Evolutionary conservation across 2,329 filamentous ascomycete species (phyloP).

Genomic region (Didymella pinodella): DNA sequence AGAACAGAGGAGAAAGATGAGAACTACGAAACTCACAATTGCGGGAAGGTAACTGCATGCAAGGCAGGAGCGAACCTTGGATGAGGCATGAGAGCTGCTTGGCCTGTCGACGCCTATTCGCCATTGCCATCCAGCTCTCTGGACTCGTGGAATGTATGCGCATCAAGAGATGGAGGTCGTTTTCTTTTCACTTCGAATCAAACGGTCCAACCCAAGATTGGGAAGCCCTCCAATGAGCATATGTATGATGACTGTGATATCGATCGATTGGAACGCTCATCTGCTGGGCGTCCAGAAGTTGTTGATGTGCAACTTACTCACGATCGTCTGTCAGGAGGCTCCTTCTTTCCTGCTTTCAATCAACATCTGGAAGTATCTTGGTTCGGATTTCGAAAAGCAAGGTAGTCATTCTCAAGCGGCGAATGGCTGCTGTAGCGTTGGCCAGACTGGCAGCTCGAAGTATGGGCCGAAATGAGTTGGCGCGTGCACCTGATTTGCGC

Average conservation of each 20-base stretch:
- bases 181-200: too few relatives aligned
- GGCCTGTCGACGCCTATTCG: background rate
- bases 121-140: background rate
- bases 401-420: background rate
- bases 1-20: background rate
- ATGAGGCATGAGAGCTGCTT: background rate
- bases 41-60: background rate
- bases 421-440: background rate
- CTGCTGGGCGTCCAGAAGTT: too few relatives aligned
- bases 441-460: background rate
- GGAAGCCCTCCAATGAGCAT: too few relatives aligned
- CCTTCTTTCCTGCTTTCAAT: too few relatives aligned
- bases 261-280: too few relatives aligned
- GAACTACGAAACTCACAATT: background rate
- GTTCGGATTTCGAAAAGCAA: background rate
- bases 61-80: background rate
- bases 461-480: constrained; percentile 2
- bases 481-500: constrained; percentile 1
- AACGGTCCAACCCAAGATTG: too few relatives aligned
- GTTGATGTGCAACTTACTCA: too few relatives aligned
- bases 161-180: background rate
- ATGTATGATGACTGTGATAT: too few relatives aligned
- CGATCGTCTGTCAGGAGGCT: too few relatives aligned
- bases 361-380: background rate
- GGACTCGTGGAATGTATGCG: background rate